Evolutionary conservation across 2,329 filamentous ascomycete genomes (phyloP), one percentile per base, ranked within the genome.

Genomic region (Aureobasidium mangrovei): DNA sequence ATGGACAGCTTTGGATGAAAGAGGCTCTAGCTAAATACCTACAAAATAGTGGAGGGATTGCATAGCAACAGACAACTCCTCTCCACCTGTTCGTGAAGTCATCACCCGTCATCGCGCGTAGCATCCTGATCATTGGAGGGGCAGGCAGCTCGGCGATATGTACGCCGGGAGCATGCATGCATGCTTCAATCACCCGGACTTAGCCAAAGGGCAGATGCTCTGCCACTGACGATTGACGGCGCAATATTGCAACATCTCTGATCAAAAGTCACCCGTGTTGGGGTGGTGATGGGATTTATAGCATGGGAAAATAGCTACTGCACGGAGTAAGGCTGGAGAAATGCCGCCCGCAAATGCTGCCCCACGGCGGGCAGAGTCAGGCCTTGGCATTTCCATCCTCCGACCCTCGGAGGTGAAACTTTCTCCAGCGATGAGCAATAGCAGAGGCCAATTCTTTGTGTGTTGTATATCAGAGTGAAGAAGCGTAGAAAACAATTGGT

Each of bases 351-450:
- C 35, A n/a, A 35, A 35, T 26, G 36, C 46, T 27, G n/a, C 36
- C 36, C 10, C 36, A 28, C 18, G 35, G 8, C 3, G 8, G 8
- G 8, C 36, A 39, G 36, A 18, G 18, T 7, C 18, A 12, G 26
- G 28, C 8, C 46, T 49, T 49, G 46, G 46, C 46, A 26, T 39
- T 32, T 1, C 2, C 1, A 49, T 7, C 27, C 46, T 39, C 46
- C 46, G 46, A 49, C 36, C 12, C 26, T 49, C 46, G 46, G 46
- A 49, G 46, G 27, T 36, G 35, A 49, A 49, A 49, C 35, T 49
- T 49, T 49, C 46, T 49, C 46, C 36, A 49, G n/a, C 28, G 32
- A 49, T 49, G 46, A 49, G 46, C 46, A 49, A 47, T 47, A 49
- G 10, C 36, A 40, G 35, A 10, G 18, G 18, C 18, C 18, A 18